phyloP scores from a whole-genome alignment of 768 basidiomycete genomes.

The Strobilomyces echinocephalus region DNA sequence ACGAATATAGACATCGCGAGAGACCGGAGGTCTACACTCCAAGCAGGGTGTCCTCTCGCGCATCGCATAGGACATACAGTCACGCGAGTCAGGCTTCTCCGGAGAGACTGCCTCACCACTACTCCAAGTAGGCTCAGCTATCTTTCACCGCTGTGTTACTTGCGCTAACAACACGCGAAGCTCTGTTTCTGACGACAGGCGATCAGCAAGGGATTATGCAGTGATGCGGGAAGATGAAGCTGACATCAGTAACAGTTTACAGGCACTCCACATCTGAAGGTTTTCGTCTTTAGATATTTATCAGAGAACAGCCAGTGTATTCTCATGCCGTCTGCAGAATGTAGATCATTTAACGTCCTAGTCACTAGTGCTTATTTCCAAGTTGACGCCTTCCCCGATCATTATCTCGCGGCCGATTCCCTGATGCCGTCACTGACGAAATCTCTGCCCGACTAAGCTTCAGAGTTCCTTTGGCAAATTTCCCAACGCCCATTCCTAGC shows the following conservation, averaged over 20 bases:
- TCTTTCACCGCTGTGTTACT: not conserved
- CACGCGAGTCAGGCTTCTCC: constrained; percentile 17
- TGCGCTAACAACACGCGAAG: constrained; percentile 15
- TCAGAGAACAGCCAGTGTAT: constrained; percentile 4
- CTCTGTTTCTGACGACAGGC: constrained; percentile 23
- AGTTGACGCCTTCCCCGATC: constrained; percentile 1
- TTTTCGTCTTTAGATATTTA: not conserved
- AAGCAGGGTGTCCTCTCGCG: constrained; percentile 22
- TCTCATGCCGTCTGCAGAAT: constrained; percentile 2
- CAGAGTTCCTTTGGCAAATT: constrained; percentile 64
- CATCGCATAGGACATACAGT: constrained; percentile 24
- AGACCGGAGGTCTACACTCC: constrained; percentile 16
- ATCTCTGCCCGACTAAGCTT: constrained; percentile 63
- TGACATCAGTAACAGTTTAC: constrained; percentile 21
- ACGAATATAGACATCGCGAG: constrained; percentile 10
- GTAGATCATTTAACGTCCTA: not conserved
- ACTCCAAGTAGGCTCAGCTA: constrained; percentile 15
- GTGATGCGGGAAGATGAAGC: constrained; percentile 16
- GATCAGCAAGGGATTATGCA: constrained; percentile 21
- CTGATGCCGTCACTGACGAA: constrained; percentile 28
- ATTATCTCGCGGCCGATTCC: constrained; percentile 2
- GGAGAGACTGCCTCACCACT: constrained; percentile 14
- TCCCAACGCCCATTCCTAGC: constrained; percentile 74
- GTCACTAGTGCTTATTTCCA: not conserved
- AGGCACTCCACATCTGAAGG: constrained; percentile 23